A percentile compares a stretch with the other conserved stretches of the same genome.
These are phyloP conservation scores for Phtheirospermum japonicum DNA, from an alignment of 257 asterid genomes.

Conservation along the genomic window DNA sequence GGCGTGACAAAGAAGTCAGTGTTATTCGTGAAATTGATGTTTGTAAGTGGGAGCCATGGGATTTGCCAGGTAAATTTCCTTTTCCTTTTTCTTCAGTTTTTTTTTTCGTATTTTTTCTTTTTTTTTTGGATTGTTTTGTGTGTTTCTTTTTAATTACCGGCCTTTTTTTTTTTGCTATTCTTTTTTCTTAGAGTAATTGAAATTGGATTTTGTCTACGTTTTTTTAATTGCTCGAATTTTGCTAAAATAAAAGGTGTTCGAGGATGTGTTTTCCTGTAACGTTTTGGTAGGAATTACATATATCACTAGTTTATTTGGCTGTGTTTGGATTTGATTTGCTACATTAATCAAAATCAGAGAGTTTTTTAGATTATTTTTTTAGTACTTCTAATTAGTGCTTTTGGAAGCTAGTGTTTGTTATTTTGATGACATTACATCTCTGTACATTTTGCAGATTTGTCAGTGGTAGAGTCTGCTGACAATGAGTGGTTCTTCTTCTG, in stretches of 20 bases:
- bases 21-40: conserved; percentile 84
- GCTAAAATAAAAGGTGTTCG: background rate
- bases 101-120: no score
- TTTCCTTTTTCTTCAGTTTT: background rate
- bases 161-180: background rate
- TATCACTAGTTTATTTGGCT: no score
- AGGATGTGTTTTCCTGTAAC: no score
- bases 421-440: background rate
- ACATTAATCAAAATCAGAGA: background rate
- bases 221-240: background rate
- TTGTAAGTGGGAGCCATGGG: conserved; percentile 81
- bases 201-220: background rate
- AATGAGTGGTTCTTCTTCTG: conserved; percentile 99
- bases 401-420: background rate
- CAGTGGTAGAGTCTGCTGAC: conserved; percentile 69
- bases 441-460: conserved; percentile 68
- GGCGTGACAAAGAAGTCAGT: conserved; percentile 55
- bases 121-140: background rate
- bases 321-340: background rate
- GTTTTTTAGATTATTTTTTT: background rate
- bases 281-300: no score
- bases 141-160: background rate
- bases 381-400: no score
- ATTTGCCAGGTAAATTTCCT: conserved; percentile 58
- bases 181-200: no score